Conservation (phyloP, 768 basidiomycete species). For the Termitomyces sp. region DNA sequence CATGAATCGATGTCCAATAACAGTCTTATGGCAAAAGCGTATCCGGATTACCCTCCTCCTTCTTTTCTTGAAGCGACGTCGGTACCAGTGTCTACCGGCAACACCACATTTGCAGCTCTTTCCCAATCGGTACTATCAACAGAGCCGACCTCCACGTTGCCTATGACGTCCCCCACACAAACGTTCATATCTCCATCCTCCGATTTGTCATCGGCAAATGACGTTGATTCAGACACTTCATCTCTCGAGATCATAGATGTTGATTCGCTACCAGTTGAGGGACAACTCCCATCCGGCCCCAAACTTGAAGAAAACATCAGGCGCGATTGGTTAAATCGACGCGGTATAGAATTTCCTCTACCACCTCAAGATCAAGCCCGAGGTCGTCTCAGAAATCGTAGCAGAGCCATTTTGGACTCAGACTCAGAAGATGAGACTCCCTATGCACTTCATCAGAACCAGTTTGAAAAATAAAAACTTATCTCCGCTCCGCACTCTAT, state of each 20-base stretch:
- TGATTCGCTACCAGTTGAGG: constrained; percentile 27
- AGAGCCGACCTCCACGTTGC: constrained; percentile 1
- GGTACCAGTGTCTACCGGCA: constrained; percentile 31
- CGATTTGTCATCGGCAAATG: not conserved
- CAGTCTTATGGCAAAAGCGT: constrained; percentile 23
- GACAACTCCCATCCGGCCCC: constrained; percentile 33
- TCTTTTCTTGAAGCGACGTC: constrained; percentile 68
- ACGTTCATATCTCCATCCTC: not conserved
- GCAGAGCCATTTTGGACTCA: constrained; percentile 23
- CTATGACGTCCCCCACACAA: constrained; percentile 2
- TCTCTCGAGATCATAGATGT: constrained; percentile 51
- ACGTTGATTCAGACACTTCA: constrained; percentile 9
- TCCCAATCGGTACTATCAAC: constrained; percentile 9
- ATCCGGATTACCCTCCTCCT: constrained; percentile 68
- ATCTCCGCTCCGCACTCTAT: constrained; percentile 42
- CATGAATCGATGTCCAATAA: not conserved
- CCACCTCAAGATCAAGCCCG: constrained; percentile 17
- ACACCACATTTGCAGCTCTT: constrained; percentile 28
- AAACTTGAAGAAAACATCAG: constrained; percentile 35
- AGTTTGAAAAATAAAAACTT: constrained; percentile 32
- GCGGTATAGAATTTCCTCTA: constrained; percentile 27
- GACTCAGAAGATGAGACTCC: constrained; percentile 19
- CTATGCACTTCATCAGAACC: constrained; percentile 9
- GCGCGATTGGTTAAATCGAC: constrained; percentile 25
- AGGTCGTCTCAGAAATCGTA: constrained; percentile 23